Evolutionary conservation across 2,329 filamentous ascomycete genomes (phyloP), one percentile per base, ranked within the genome.

Genomic region (Sporothrix schenckii): DNA sequence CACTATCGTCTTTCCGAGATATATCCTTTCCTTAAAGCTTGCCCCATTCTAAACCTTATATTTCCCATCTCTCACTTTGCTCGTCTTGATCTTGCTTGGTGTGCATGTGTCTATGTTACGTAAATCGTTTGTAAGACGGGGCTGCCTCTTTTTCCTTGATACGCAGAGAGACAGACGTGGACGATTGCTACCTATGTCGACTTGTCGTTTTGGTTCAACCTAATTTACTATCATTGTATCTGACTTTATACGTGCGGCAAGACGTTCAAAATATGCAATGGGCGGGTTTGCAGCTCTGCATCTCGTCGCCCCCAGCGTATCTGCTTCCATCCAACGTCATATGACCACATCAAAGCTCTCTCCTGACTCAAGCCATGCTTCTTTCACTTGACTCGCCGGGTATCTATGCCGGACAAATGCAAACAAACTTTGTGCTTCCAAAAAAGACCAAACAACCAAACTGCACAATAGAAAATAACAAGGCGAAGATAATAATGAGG

Each of bases 1-100:
- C 68, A 34, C 58, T 52, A 27, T 63, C 56, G 68, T 69, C 56
- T 63, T 53, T 68, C 66, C 44, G 47, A 69, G 67, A 63, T 50
- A 56, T 56, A 65, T 58, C 49, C 58, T 54, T 49, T 65, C 50
- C 58, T 63, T 69, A 44, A 69, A 61, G 67, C 61, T 66, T 52
- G 34, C 47, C 49, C 68, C 68, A 56, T 69, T 65, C 49, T 69
- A 54, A 65, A 56, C 49, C 54, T 47, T 53, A 60, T 61, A 69
- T 63, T 50, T 68, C 24, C 50, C 66, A 63, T 52, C 24, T 69
- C 56, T 58, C 44, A n/a, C 27, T 58, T 13, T 21, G 5, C n/a
- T 47, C 3, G 30, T 16, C 19, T 34, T 14, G 27, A 50, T 21
- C 27, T 52, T 27, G 14, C 30, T 3, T 66, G 21, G 65, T 27